Evolutionary conservation across 805 yeast species (phyloP), one percentile per base, ranked within the genome.

Genomic region (Saturnispora saitoi): DNA sequence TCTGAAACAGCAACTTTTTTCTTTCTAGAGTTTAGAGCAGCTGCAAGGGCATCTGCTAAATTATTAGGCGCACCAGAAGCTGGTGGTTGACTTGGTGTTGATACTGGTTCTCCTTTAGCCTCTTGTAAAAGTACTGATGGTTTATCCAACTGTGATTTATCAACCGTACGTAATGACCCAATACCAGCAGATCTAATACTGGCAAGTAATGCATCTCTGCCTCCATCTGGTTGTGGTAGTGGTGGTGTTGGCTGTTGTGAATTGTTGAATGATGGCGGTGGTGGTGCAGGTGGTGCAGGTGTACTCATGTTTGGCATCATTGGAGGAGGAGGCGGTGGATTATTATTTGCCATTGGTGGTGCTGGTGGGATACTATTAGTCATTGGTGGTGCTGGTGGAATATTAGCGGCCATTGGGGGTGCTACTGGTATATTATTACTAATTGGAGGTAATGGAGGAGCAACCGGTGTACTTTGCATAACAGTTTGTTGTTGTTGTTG

Each of bases 141-240:
- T 52, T 74, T 78, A 32, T 90, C 96, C 37, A 88, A 68, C 57
- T 84, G 89, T 0, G 87, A 66, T 65, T 89, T 91, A 64, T 91
- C 97, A 2, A 84, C 83, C 61, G 82, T 87, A 54, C 73, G 78
- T 55, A 91, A 73, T 5, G 78, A 59, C 0, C 83, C 82, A 4
- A 90, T 34, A 32, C 91, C 90, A 0, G 96, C 81, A 34, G 82
- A 78, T 56, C 96, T 74, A 56, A 91, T 91, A 0, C 97, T 87
- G 0, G 95, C 86, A 51, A 91, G 70, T 38, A 91, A 71, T 0
- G 95, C 95, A 63, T 86, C 95, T 56, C 95, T 71, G 0, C 81
- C 82, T 2, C 70, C 67, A 55, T 4, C 72, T 64, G 3, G 69
- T 60, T 10, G 70, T 61, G 40, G 62, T 66, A 43, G 65, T 68